These are phyloP conservation scores for Tricholoma flavovirens DNA, from an alignment of 768 basidiomycete genomes.

Conservation along the genomic window DNA sequence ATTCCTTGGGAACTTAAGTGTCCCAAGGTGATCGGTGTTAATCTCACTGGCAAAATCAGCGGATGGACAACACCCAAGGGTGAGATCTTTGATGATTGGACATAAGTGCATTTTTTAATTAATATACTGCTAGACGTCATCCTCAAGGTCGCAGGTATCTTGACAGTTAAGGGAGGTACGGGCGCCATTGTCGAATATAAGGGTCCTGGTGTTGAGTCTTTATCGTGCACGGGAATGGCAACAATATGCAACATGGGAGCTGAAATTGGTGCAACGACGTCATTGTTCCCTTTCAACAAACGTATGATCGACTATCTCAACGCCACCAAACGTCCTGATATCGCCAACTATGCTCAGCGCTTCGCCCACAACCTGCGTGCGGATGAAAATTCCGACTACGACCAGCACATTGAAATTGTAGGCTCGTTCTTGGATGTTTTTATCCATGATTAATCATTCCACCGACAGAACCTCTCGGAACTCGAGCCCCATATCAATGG, in stretches of 20 bases:
- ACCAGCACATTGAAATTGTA: slow-evolving; percentile 89
- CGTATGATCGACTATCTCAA: slow-evolving; percentile 92
- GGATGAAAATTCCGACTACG: slow-evolving; percentile 87
- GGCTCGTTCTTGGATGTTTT: slow-evolving; percentile 22
- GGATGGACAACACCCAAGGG: slow-evolving; percentile 99
- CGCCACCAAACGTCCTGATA: slow-evolving; percentile 88
- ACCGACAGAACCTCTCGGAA: slow-evolving; percentile 80
- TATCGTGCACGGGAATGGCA: slow-evolving; percentile 98
- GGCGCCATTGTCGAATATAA: slow-evolving; percentile 98
- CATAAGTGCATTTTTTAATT: not conserved
- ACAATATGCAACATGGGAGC: slow-evolving; percentile 99
- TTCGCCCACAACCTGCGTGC: slow-evolving; percentile 90
- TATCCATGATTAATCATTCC: slow-evolving; percentile 4
- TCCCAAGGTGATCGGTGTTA: slow-evolving; percentile 98
- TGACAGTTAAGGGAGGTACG: slow-evolving; percentile 99
- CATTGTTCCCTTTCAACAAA: slow-evolving; percentile 96
- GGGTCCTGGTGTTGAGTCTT: slow-evolving; percentile 90
- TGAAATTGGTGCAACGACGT: slow-evolving; percentile 98
- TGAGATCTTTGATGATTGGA: slow-evolving; percentile 22
- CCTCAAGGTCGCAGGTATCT: slow-evolving; percentile 96
- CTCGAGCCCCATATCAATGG: slow-evolving; percentile 99
- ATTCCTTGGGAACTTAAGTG: slow-evolving; percentile 99
- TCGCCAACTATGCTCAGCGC: slow-evolving; percentile 81
- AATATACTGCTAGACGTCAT: slow-evolving; percentile 68
- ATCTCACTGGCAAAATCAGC: slow-evolving; percentile 87